Base-by-base conservation (phyloP, 768 basidiomycete species). In the Trametes sanguinea region DNA sequence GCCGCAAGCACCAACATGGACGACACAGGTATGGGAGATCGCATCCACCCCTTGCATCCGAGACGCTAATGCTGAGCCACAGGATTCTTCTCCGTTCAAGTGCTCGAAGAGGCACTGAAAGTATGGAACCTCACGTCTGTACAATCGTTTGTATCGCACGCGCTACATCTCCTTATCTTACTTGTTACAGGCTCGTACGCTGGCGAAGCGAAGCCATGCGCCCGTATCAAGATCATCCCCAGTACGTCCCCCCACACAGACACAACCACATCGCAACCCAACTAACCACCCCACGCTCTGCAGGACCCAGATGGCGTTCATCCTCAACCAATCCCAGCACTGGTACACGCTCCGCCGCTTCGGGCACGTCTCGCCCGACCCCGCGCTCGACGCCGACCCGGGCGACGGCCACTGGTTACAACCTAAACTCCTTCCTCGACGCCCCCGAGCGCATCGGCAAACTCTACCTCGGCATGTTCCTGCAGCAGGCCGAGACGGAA, bases 21-120 rank as follows among this genome's bases (percentile, higher is more conserved):
- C 67, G 94, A 95, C 72, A 93, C 92, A 30, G 94, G 93, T 86
- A 6, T 6, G 63, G 37, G 68, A 42, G 2, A 14, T 30, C 16
- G n/a, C 35, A 22, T 17, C 13, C 2, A 32, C 5, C 43, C 4
- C 8, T 14, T 6, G 32, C 2, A 10, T 22, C 22, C 29, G 33
- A 27, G 4, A 14, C 27, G 17, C 43, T 59, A 10, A 42, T 32
- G 6, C 29, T 40, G 16, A 13, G 45, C 16, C 33, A 22, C 65
- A 93, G 92, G 92, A 1, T 97, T 93, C 73, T 97, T 97, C 75
- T 95, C 94, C 2, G 82, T 96, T 1, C 93, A 94, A 65, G 95
- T 96, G 2, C 73, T 96, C 16, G 91, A 94, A 67, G 83, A 87
- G 57, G 95, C 95, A 2, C 75, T 97, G 51, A 81, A 86, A 68